Percentiles rank a stretch among this genome's conserved stretches.
Conservation (phyloP, 495 filamentous ascomycete species). For the Penicillium odoratum region DNA sequence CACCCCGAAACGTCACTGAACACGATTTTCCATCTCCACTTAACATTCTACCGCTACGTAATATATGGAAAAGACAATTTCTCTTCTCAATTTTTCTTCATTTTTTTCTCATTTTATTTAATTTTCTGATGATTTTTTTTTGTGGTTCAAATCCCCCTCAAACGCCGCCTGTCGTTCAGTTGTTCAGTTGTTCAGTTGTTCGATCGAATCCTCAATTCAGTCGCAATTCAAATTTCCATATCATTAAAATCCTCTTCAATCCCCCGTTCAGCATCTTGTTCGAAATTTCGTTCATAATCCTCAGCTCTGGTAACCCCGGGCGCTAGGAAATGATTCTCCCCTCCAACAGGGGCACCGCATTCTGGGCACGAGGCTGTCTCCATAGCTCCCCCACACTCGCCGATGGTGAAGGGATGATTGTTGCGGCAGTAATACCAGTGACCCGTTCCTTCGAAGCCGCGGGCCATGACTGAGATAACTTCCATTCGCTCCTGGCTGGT, state of each 20-base stretch:
- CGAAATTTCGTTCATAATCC: not conserved
- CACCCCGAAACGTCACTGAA: conserved; percentile 26
- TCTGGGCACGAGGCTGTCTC: conserved; percentile 63
- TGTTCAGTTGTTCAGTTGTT: too few species aligned
- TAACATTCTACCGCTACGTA: too few species aligned
- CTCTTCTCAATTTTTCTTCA: too few species aligned
- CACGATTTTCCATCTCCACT: not conserved
- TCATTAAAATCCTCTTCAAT: too few species aligned
- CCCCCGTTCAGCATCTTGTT: too few species aligned
- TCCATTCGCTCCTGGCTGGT: not conserved
- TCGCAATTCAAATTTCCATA: too few species aligned
- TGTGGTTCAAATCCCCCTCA: too few species aligned
- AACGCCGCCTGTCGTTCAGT: too few species aligned
- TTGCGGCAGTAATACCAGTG: conserved; percentile 66
- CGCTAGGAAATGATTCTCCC: conserved; percentile 44
- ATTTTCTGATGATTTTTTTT: too few species aligned
- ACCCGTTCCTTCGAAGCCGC: conserved; percentile 53
- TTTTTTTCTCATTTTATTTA: too few species aligned
- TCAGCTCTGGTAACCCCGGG: not conserved
- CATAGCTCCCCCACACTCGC: conserved; percentile 73
- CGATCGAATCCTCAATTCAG: too few species aligned
- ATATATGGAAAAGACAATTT: too few species aligned
- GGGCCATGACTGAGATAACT: conserved; percentile 44
- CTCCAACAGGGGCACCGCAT: conserved; percentile 62
- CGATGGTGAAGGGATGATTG: conserved; percentile 70